Evolutionary conservation across 2,329 filamentous ascomycete species (phyloP), one percentile per base, ranked within the genome.

Genomic region (Penicillium corylophilum): DNA sequence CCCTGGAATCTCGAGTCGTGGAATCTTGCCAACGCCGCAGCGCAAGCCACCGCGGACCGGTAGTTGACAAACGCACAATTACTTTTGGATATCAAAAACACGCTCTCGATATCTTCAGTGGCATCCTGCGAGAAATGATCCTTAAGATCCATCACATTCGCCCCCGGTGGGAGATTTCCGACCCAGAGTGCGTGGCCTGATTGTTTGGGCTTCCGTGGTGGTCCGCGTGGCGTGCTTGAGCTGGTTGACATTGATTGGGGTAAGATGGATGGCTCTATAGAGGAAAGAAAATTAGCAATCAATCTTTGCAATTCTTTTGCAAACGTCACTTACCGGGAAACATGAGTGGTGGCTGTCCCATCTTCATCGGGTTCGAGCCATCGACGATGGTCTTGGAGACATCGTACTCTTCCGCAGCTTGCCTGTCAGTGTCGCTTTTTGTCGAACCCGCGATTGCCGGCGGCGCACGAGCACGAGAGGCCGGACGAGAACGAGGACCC

Each of bases 51-150:
- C 63, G 96, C 91, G 45, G 90, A 88, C 56, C 86, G 89, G 70
- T 95, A 97, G 66, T 97, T 97, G 59, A 95, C 90, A 74, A 97
- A 97, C 0, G 92, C 93, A 66, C 93, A 97, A 67, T 96, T 96
- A 69, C 92, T 96, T 71, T 96, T 96, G 0, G 92, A 93, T 36
- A 97, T 97, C 31, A 97, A 76, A 61, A 97, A 96, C 0, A 97
- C 77, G 42, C 91, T 96, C 68, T 96, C 89, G 20, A 97, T 83
- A 1, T 91, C 82, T 38, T 79, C 82, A 0, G 80, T 81, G 0
- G 90, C 86, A 59, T 92, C 87, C 56, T 83, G 84, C 55, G 89
- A 95, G 51, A 96, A 94, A 68, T 96, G 89, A 53, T 94, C 85
- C 46, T 96, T 95, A n/a, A 97, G 76, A 52, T 83, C 88, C 72